Evolutionary conservation across 164 flowering plant genomes (phyloP).

Genomic region (Vitis amurensis): DNA sequence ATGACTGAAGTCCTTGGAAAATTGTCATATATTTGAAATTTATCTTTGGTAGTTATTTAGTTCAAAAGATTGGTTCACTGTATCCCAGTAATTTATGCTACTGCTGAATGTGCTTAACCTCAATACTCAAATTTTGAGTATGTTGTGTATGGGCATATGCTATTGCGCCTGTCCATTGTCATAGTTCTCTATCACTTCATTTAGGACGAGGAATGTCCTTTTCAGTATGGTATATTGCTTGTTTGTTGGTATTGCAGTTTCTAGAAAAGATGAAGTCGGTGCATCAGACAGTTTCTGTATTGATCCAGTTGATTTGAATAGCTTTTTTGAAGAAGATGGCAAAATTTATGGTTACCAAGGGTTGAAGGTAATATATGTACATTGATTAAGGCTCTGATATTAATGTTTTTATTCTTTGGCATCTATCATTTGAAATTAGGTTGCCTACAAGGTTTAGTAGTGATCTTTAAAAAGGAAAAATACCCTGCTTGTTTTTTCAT

Average conservation of each 20-base stretch:
- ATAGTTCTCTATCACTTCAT: not conserved
- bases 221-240: not conserved
- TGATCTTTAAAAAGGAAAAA: no score
- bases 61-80: not conserved
- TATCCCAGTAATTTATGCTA: not conserved
- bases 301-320: constrained; percentile 69
- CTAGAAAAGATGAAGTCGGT: constrained; percentile 69
- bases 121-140: no score
- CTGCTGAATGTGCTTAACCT: no score
- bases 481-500: no score
- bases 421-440: no score
- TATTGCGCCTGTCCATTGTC: not conserved
- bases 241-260: constrained; percentile 42
- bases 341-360: constrained; percentile 83
- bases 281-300: constrained; percentile 41
- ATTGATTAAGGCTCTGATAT: no score
- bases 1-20: not conserved
- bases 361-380: constrained; percentile 54
- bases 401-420: no score
- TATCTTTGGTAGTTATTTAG: not conserved
- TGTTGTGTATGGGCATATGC: not conserved
- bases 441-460: no score
- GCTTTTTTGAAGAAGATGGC: constrained; percentile 83
- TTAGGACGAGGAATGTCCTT: not conserved
- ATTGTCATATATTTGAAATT: not conserved